A percentile compares a stretch with the other conserved stretches of the same genome.
Conservation (phyloP, 2,329 filamentous ascomycete genomes). For the Westerdykella sp. region DNA sequence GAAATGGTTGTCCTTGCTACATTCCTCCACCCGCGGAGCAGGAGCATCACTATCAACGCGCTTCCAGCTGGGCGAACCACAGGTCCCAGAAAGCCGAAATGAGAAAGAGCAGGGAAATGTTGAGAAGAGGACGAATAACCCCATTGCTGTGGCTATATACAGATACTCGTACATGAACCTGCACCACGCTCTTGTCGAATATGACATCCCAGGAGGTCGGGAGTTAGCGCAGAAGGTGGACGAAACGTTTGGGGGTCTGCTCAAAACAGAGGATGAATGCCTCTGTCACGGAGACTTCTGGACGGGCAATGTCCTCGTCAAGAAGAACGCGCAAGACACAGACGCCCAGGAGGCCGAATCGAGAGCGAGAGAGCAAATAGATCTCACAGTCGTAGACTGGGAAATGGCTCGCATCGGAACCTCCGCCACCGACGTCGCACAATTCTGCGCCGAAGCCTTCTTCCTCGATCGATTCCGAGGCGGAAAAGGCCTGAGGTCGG, state of each 20-base stretch:
- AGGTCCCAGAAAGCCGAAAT: neutral
- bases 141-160: slow-evolving; percentile 21
- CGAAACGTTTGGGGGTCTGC: slow-evolving; percentile 20
- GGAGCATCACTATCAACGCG: slow-evolving; percentile 6
- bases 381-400: slow-evolving; percentile 34
- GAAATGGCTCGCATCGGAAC: slow-evolving; percentile 30
- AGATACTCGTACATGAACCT: slow-evolving; percentile 29
- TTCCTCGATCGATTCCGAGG: slow-evolving; percentile 33
- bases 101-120: neutral
- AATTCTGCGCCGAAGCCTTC: slow-evolving; percentile 35
- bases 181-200: slow-evolving; percentile 12
- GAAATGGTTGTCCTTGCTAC: slow-evolving; percentile 30
- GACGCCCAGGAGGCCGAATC: neutral
- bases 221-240: slow-evolving; percentile 5
- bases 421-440: slow-evolving; percentile 34
- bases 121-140: slow-evolving; percentile 18
- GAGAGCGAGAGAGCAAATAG: neutral
- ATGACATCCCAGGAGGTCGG: slow-evolving; percentile 10
- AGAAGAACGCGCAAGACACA: neutral
- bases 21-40: slow-evolving; percentile 10
- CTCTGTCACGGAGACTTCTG: slow-evolving; percentile 38
- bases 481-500: slow-evolving; percentile 16
- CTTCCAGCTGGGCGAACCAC: neutral
- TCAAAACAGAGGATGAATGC: slow-evolving; percentile 26
- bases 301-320: slow-evolving; percentile 34